Base-by-base conservation (phyloP, 73 alveolate genomes). In the Breviolum minutum region DNA sequence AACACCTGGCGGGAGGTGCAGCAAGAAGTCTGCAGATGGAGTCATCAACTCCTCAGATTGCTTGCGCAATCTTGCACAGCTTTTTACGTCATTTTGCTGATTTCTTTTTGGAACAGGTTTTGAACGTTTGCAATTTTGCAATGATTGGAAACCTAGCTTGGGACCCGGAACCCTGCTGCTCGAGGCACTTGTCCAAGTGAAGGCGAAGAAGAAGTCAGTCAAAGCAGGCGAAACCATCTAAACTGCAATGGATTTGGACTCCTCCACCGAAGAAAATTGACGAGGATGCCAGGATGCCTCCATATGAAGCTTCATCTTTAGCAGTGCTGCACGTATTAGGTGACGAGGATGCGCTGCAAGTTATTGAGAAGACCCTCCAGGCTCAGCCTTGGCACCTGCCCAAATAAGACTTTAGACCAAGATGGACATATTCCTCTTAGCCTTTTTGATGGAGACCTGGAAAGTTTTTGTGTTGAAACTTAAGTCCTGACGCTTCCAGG, bases 151-250 rank as follows among this genome's bases (percentile, higher is more conserved):
- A 40, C 0, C 54, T 40, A 40, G 54, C 54, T 40, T 40, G 54
- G 54, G 54, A 40, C 54, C 54, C 54, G 54, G 54, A 3, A 40
- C 54, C 54, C 54, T 40, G 54, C 54, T 40, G 82, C 27, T 80
- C 19, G 32, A 80, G 88, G 88, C 88, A 40, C 88, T 80, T 9
- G 88, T 80, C 68, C 68, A 80, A 80, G 66, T 80, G 88, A 80
- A 80, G 54, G 88, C 88, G 69, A 80, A 80, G 88, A 80, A 80
- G 88, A 80, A 80, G 88, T 80, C 88, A 8, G 88, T 66, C 54
- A 63, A 80, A 13, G 68, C 66, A 80, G 88, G 88, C 82, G 68
- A 40, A 8, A n/a, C 63, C 40, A 13, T n/a, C 30, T 27, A 76
- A 19, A 80, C 48, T 27, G 54, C 14, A 48, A 48, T 77, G 88